Evolutionary conservation across 768 basidiomycete genomes (phyloP).

Genomic region (Leccinum sublutescens): DNA sequence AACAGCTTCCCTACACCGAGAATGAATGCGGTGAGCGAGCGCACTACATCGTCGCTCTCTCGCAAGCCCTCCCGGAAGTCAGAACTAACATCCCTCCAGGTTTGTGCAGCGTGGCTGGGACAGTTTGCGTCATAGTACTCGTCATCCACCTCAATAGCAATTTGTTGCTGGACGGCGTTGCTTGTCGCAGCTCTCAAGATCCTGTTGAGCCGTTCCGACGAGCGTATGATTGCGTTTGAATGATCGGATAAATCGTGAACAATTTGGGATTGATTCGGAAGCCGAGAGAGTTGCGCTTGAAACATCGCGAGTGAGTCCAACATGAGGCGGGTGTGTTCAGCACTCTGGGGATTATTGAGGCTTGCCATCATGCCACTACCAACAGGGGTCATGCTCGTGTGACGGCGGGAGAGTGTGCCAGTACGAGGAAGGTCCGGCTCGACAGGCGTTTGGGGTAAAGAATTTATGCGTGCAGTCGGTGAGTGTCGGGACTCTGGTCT

Average conservation of each 20-base stretch:
- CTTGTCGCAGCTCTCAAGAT: constrained; percentile 55
- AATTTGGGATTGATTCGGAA: constrained; percentile 45
- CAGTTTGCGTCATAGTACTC: constrained; percentile 28
- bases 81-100: constrained; percentile 68
- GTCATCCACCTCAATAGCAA: constrained; percentile 70
- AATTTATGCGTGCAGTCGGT: constrained; percentile 7
- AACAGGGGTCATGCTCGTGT: constrained; percentile 20
- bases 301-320: constrained; percentile 68
- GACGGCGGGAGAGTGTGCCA: constrained; percentile 10
- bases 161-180: constrained; percentile 67
- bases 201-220: constrained; percentile 65
- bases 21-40: constrained; percentile 72
- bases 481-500: constrained; percentile 20
- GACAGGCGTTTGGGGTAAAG: constrained; percentile 17
- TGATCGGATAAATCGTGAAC: constrained; percentile 56
- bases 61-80: constrained; percentile 72
- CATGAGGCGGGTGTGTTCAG: constrained; percentile 71
- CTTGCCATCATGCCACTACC: constrained; percentile 12
- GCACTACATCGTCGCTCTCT: constrained; percentile 75
- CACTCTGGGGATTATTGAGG: constrained; percentile 22
- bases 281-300: constrained; percentile 59
- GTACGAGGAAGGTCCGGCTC: constrained; percentile 17
- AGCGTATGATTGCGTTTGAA: constrained; percentile 61
- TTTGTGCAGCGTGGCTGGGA: constrained; percentile 43
- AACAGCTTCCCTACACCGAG: constrained; percentile 72